These are phyloP conservation scores for Cladophialophora immunda DNA, from an alignment of 2,329 filamentous ascomycete genomes.

Conservation along the genomic window DNA sequence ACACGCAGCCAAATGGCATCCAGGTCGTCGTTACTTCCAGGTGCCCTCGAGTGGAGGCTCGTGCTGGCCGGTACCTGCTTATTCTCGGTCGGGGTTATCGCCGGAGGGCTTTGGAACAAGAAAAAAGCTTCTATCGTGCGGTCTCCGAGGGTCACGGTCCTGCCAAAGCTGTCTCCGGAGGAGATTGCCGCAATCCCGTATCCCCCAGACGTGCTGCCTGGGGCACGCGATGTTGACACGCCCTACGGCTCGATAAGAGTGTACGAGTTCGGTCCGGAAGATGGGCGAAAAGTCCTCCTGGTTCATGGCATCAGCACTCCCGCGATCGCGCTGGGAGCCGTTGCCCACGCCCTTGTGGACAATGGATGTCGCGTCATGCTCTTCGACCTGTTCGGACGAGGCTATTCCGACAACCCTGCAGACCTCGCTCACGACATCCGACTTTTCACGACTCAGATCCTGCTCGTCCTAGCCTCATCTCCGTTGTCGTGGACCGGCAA, in stretches of 20 bases:
- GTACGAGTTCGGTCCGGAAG: constrained; percentile 81
- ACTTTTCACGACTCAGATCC: constrained; percentile 76
- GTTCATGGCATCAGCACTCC: constrained; percentile 86
- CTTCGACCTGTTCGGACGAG: constrained; percentile 75
- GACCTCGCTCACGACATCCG: constrained; percentile 75
- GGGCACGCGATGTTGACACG: constrained; percentile 69
- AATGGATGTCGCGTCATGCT: constrained; percentile 79
- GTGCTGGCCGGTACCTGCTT: constrained; percentile 25
- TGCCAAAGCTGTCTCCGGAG: constrained; percentile 46
- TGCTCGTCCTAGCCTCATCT: constrained; percentile 75
- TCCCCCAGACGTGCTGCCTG: constrained; percentile 74
- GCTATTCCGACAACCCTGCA: constrained; percentile 75
- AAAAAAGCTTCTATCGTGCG: constrained; percentile 23
- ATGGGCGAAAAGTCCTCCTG: constrained; percentile 75
- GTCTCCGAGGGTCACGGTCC: constrained; percentile 49
- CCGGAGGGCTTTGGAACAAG: constrained; percentile 22
- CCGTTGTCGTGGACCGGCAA: constrained; percentile 70
- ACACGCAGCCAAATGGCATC: constrained; percentile 15
- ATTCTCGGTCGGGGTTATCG: constrained; percentile 30
- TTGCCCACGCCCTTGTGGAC: constrained; percentile 71
- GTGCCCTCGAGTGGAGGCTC: constrained; percentile 20
- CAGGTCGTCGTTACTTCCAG: constrained; percentile 10
- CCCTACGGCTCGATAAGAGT: constrained; percentile 74
- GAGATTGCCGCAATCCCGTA: constrained; percentile 64
- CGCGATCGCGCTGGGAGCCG: constrained; percentile 70